These are phyloP conservation scores for Penicillium coprophilum DNA, from an alignment of 495 filamentous ascomycete species.

Conservation along the genomic window DNA sequence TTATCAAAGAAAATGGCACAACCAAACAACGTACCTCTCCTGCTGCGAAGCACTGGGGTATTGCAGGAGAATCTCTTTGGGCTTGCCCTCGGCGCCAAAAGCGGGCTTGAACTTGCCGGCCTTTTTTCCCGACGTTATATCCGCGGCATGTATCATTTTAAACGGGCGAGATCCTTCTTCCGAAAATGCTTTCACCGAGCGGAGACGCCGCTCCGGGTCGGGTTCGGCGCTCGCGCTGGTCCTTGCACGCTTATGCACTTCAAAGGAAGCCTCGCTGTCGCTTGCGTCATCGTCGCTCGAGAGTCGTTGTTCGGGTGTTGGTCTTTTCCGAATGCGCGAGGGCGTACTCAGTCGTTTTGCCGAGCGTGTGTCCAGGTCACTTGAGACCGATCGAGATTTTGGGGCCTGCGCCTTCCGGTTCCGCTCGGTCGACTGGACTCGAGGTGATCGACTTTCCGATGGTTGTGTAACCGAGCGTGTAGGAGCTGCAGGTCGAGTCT, in stretches of 20 bases:
- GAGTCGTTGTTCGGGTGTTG: conserved; percentile 47
- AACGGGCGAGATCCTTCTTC: conserved; percentile 51
- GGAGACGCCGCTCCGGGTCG: conserved; percentile 59
- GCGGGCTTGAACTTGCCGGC: conserved; percentile 47
- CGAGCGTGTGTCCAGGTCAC: conserved; percentile 31
- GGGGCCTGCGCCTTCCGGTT: conserved; percentile 29
- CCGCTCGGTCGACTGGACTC: conserved; percentile 26
- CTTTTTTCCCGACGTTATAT: conserved; percentile 57
- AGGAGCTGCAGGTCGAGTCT: conserved; percentile 37
- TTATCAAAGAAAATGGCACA: background rate
- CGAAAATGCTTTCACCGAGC: conserved; percentile 60
- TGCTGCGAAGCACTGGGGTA: conserved; percentile 70
- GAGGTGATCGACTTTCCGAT: conserved; percentile 23
- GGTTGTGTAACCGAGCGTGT: conserved; percentile 33
- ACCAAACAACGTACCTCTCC: conserved; percentile 57
- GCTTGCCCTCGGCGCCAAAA: conserved; percentile 49
- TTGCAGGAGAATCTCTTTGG: conserved; percentile 58
- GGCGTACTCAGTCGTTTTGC: conserved; percentile 40
- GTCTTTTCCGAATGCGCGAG: conserved; percentile 44
- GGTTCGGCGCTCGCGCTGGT: conserved; percentile 45
- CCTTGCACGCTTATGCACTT: conserved; percentile 48
- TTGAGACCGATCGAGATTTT: conserved; percentile 38
- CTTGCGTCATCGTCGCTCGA: conserved; percentile 52
- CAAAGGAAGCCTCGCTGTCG: conserved; percentile 48
- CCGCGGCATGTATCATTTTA: conserved; percentile 64